Conservation (phyloP, 75 land plant genomes). For the Sequoiadendron giganteum region DNA sequence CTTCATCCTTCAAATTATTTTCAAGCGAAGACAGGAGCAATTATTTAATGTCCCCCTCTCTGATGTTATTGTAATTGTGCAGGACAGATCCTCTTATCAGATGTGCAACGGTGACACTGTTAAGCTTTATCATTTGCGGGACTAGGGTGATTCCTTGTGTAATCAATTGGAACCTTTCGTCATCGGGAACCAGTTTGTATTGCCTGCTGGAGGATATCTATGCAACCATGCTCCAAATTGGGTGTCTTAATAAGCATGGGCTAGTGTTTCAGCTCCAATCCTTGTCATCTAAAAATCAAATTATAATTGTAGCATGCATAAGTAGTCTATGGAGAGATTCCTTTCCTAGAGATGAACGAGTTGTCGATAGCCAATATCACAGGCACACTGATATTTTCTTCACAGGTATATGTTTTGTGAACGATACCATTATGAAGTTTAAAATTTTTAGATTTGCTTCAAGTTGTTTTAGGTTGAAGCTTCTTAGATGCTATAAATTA, state of each 20-base stretch:
- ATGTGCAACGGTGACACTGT: background rate
- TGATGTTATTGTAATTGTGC: background rate
- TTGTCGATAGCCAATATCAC: background rate
- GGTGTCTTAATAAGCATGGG: background rate
- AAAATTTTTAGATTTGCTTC: background rate
- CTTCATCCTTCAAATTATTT: background rate
- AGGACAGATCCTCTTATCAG: background rate
- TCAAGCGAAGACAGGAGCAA: background rate
- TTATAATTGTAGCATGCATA: background rate
- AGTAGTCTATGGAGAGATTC: background rate
- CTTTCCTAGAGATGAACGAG: background rate
- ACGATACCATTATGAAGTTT: background rate
- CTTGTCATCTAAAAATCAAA: background rate
- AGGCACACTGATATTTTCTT: background rate
- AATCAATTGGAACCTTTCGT: background rate
- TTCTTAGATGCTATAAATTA: background rate
- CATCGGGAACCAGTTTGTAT: background rate
- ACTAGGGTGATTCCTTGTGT: background rate
- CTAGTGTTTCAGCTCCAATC: background rate
- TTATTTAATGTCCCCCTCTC: background rate
- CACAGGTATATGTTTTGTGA: background rate
- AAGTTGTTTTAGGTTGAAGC: background rate
- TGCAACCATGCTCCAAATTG: background rate
- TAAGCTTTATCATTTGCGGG: background rate
- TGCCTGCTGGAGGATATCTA: background rate